Evolutionary conservation across 495 filamentous ascomycete species (phyloP).

Genomic region (Annulohypoxylon bovei): DNA sequence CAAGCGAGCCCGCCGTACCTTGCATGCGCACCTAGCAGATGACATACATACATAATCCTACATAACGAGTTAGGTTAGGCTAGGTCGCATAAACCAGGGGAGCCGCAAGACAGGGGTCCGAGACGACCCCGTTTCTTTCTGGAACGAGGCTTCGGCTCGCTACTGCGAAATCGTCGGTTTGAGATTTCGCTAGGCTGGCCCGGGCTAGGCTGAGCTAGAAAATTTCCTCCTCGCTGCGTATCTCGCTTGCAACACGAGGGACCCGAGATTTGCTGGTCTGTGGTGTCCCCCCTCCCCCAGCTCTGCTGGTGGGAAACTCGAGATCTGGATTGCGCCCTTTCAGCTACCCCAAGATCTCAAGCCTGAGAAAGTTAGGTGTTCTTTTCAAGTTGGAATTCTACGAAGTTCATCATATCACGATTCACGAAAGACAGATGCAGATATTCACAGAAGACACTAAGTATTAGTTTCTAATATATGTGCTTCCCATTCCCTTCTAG

Average conservation of each 20-base stretch:
- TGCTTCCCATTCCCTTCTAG: constrained; percentile 42
- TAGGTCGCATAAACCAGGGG: constrained; percentile 25
- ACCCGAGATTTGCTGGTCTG: constrained; percentile 8
- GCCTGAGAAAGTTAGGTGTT: background rate
- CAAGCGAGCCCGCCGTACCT: background rate
- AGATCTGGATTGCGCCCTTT: background rate
- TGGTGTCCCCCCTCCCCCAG: constrained; percentile 1
- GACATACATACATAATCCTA: background rate
- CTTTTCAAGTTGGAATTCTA: too few relatives aligned
- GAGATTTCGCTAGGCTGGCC: background rate
- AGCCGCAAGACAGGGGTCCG: constrained; percentile 35
- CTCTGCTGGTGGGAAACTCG: background rate
- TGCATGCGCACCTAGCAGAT: background rate
- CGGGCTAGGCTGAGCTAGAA: background rate
- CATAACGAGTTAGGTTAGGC: background rate
- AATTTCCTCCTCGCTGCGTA: background rate
- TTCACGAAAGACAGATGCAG: background rate
- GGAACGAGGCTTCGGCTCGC: constrained; percentile 8
- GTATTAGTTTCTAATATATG: constrained; percentile 36
- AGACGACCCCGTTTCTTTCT: constrained; percentile 9
- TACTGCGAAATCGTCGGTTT: constrained; percentile 8
- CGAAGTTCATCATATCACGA: background rate
- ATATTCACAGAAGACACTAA: background rate
- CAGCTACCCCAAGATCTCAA: background rate
- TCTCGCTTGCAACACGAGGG: constrained; percentile 6